These are phyloP conservation scores for Mayamaea pseudoterrestris DNA, from an alignment of 108 stramenopile species.

Conservation along the genomic window DNA sequence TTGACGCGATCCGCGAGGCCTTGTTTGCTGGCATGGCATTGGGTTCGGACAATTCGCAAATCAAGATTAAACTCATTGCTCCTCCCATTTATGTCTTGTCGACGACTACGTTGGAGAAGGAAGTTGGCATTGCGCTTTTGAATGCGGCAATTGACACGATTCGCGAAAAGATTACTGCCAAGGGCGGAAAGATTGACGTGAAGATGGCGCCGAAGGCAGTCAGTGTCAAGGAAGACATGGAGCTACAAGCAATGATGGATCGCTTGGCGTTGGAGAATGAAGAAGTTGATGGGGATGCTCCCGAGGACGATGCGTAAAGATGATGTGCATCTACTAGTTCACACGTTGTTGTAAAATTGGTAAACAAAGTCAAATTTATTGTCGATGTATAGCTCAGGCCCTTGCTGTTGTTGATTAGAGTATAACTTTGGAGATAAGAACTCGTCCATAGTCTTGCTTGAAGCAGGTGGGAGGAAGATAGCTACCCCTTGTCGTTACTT, in stretches of 20 bases:
- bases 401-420: too few relatives aligned
- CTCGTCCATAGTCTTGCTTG: too few relatives aligned
- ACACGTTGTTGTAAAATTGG: too few relatives aligned
- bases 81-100: slow-evolving; percentile 95
- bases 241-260: slow-evolving; percentile 96
- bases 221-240: slow-evolving; percentile 94
- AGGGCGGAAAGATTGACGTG: slow-evolving; percentile 94
- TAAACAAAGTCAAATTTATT: too few relatives aligned
- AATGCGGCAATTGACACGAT: slow-evolving; percentile 85
- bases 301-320: slow-evolving; percentile 64
- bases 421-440: too few relatives aligned
- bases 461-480: too few relatives aligned
- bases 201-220: slow-evolving; percentile 99
- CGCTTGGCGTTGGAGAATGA: slow-evolving; percentile 91
- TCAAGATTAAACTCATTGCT: slow-evolving; percentile 95
- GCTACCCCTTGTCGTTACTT: too few relatives aligned
- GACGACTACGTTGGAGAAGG: slow-evolving; percentile 94
- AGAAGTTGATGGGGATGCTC: slow-evolving; percentile 94
- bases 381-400: too few relatives aligned
- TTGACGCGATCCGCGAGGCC: slow-evolving; percentile 95
- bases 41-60: slow-evolving; percentile 55
- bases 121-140: slow-evolving; percentile 84
- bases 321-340: too few relatives aligned
- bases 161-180: slow-evolving; percentile 63
- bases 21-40: slow-evolving; percentile 89